Evolutionary conservation across 768 basidiomycete genomes (phyloP).

Genomic region (Termitomyces sp.): DNA sequence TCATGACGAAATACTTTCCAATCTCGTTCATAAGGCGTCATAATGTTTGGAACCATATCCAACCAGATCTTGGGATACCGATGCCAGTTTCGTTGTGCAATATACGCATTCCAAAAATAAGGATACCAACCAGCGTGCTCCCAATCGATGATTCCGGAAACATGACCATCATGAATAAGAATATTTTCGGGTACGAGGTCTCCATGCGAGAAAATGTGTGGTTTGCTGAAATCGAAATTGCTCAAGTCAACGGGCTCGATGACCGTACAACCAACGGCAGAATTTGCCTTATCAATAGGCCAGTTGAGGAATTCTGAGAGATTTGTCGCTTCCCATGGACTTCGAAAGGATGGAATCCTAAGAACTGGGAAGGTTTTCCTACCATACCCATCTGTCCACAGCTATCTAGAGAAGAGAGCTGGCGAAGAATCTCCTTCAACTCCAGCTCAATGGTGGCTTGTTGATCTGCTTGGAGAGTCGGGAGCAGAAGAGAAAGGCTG

Average conservation of each 20-base stretch:
- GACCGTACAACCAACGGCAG: neutral
- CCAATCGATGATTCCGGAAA: neutral
- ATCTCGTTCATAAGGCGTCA: neutral
- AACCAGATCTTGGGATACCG: neutral
- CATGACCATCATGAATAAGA: neutral
- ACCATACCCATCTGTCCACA: neutral
- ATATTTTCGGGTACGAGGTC: slow-evolving; percentile 1
- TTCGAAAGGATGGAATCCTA: neutral
- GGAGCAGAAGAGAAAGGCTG: neutral
- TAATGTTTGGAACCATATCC: neutral
- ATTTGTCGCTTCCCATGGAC: neutral
- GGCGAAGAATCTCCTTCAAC: neutral
- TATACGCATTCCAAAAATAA: neutral
- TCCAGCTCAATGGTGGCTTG: neutral
- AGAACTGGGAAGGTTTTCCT: neutral
- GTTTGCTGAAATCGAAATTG: neutral
- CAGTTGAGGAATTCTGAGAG: neutral
- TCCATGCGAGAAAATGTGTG: neutral
- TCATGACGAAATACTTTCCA: neutral
- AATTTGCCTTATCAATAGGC: neutral
- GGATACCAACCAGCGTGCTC: neutral
- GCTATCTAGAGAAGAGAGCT: neutral
- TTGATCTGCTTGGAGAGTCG: neutral
- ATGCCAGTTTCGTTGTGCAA: neutral
- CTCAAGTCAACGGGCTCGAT: neutral